phyloP scores from a whole-genome alignment of 2,329 filamentous ascomycete genomes.

The Fusarium brachygibbosum region DNA sequence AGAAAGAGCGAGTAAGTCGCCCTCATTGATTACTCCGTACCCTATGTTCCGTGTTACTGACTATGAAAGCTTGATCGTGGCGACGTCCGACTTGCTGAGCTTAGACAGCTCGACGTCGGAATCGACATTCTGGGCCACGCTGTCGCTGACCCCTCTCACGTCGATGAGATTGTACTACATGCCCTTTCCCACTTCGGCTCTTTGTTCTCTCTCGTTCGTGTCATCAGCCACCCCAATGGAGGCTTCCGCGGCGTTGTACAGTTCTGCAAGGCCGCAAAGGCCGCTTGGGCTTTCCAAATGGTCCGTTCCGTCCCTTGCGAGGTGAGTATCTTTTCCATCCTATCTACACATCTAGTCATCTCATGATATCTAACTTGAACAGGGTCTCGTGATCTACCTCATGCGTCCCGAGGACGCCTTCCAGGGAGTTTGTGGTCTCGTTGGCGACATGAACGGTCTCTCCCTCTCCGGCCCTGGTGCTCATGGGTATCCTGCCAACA shows the following conservation, averaged over 20 bases:
- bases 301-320: slow-evolving; percentile 49
- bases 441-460: slow-evolving; percentile 40
- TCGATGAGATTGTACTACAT: slow-evolving; percentile 50
- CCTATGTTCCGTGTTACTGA: not conserved
- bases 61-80: slow-evolving; percentile 8
- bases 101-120: slow-evolving; percentile 51
- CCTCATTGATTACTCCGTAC: not conserved
- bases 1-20: slow-evolving; percentile 28
- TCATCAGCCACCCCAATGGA: slow-evolving; percentile 57
- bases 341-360: not conserved
- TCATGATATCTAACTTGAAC: slow-evolving; percentile 18
- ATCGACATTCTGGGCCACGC: slow-evolving; percentile 41
- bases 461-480: slow-evolving; percentile 1
- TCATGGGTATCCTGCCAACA: not conserved
- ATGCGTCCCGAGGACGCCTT: not conserved
- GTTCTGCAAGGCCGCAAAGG: slow-evolving; percentile 64
- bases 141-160: slow-evolving; percentile 51
- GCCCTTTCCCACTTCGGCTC: slow-evolving; percentile 63
- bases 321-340: slow-evolving; percentile 39
- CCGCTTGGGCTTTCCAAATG: slow-evolving; percentile 57
- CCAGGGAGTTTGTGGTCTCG: slow-evolving; percentile 6
- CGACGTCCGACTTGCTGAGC: slow-evolving; percentile 21
- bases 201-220: slow-evolving; percentile 65
- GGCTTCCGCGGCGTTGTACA: slow-evolving; percentile 65
- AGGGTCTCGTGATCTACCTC: slow-evolving; percentile 10